Evolutionary conservation across 805 yeast genomes (phyloP).

Genomic region (Cyberlindnera veronae): DNA sequence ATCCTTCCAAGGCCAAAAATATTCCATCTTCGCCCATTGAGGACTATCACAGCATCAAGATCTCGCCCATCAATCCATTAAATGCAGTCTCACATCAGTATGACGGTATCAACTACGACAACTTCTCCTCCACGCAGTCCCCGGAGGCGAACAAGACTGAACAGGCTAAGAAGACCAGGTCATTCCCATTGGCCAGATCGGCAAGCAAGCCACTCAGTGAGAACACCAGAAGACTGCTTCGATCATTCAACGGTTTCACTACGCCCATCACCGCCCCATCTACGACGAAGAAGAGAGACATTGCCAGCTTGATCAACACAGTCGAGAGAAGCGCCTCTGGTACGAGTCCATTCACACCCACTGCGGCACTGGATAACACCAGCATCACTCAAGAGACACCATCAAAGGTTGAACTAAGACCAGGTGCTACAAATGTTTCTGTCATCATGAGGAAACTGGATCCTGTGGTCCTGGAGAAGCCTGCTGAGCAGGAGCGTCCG

Average conservation of each 20-base stretch:
- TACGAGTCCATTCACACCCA: slow-evolving; percentile 11
- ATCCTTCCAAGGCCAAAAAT: slow-evolving; percentile 5
- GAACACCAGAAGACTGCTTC: slow-evolving; percentile 7
- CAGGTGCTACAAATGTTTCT: not conserved
- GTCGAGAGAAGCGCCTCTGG: slow-evolving; percentile 12
- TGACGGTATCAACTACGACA: slow-evolving; percentile 21
- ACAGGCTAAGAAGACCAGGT: slow-evolving; percentile 9
- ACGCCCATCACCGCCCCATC: slow-evolving; percentile 12
- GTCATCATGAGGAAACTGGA: too few relatives aligned
- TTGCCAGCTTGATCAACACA: slow-evolving; percentile 19
- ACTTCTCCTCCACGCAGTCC: slow-evolving; percentile 19
- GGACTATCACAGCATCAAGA: slow-evolving; percentile 10
- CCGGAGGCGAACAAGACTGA: slow-evolving; percentile 11
- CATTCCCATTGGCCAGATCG: slow-evolving; percentile 12
- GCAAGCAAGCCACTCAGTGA: slow-evolving; percentile 4
- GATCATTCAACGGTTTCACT: slow-evolving; percentile 7
- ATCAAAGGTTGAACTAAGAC: slow-evolving; percentile 13
- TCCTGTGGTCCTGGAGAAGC: not conserved
- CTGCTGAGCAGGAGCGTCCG: not conserved
- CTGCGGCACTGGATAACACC: not conserved
- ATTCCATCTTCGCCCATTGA: slow-evolving; percentile 25
- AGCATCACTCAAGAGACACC: slow-evolving; percentile 17
- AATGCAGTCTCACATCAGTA: slow-evolving; percentile 16
- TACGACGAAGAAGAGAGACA: slow-evolving; percentile 12
- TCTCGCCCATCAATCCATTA: slow-evolving; percentile 19